phyloP scores from a whole-genome alignment of 2,329 filamentous ascomycete genomes.

The Fusarium tupiense region DNA sequence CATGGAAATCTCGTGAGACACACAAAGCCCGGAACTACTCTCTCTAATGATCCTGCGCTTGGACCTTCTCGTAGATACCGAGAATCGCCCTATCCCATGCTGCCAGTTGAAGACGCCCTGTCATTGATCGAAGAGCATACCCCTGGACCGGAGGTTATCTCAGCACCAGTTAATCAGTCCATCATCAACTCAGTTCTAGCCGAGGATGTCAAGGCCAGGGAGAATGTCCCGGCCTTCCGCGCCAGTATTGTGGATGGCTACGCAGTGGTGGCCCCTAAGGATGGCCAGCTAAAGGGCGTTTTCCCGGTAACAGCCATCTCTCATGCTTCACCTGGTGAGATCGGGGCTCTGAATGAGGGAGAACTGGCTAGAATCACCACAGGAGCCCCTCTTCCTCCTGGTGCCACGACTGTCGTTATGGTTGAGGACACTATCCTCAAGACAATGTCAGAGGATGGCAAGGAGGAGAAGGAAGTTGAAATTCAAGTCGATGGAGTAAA shows the following conservation, averaged over 20 bases:
- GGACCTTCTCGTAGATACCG: conserved; percentile 78
- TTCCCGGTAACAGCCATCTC: conserved; percentile 90
- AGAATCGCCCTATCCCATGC: conserved; percentile 91
- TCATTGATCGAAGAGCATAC: conserved; percentile 77
- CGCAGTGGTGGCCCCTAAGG: conserved; percentile 75
- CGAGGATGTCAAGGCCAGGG: conserved; percentile 80
- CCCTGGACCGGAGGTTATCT: conserved; percentile 67
- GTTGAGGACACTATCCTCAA: conserved; percentile 90
- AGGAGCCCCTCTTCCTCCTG: conserved; percentile 87
- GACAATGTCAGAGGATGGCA: conserved; percentile 78
- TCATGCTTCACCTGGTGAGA: conserved; percentile 80
- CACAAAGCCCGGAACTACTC: conserved; percentile 68
- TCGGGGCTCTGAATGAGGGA: conserved; percentile 72
- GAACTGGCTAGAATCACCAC: conserved; percentile 93
- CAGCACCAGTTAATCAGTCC: conserved; percentile 67
- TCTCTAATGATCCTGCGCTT: conserved; percentile 69
- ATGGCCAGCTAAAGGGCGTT: conserved; percentile 75
- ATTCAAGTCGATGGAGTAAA: conserved; percentile 82
- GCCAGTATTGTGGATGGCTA: conserved; percentile 98
- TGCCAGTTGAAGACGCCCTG: conserved; percentile 85
- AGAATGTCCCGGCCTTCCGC: conserved; percentile 90
- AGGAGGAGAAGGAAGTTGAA: conserved; percentile 88
- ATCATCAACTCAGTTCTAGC: conserved; percentile 84
- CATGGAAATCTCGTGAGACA: conserved; percentile 78
- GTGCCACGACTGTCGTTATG: conserved; percentile 88